Percentiles rank a stretch among this genome's conserved stretches.
phyloP scores from a whole-genome alignment of 768 basidiomycete species.

The Podaxis rugospora region DNA sequence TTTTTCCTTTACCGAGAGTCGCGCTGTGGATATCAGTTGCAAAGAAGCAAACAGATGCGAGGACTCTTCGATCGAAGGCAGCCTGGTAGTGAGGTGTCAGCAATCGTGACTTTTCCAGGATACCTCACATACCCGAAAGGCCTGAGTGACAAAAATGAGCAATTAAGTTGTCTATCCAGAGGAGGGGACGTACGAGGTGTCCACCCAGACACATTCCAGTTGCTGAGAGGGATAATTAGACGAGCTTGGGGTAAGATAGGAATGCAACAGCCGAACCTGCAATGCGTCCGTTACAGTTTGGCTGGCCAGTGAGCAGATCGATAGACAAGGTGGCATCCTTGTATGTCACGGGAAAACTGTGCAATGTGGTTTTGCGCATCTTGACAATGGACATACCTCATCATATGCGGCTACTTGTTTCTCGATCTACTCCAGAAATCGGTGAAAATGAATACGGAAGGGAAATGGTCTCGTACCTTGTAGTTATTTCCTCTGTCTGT shows the following conservation, averaged over 20 bases:
- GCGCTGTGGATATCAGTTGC: conserved; percentile 91
- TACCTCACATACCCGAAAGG: conserved; percentile 31
- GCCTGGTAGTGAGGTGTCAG: conserved; percentile 42
- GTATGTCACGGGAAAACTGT: neutral
- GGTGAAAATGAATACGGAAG: neutral
- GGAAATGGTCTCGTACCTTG: conserved; percentile 50
- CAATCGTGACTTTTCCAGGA: neutral
- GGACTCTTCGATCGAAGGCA: conserved; percentile 80
- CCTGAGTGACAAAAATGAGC: conserved; percentile 21
- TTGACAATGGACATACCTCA: conserved; percentile 46
- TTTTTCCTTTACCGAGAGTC: conserved; percentile 79
- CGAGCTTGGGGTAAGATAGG: neutral
- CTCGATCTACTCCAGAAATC: conserved; percentile 55
- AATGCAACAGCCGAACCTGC: conserved; percentile 48
- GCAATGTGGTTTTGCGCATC: neutral
- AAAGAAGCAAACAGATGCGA: conserved; percentile 90
- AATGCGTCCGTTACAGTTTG: conserved; percentile 89
- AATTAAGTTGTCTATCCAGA: neutral
- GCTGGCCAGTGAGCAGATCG: conserved; percentile 66
- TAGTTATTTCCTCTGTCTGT: conserved; percentile 81
- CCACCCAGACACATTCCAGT: conserved; percentile 93
- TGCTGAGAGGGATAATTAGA: conserved; percentile 31
- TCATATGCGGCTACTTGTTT: conserved; percentile 87
- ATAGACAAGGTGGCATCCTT: conserved; percentile 78
- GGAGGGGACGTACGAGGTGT: conserved; percentile 54